These are phyloP conservation scores for Diospyros lotus DNA, from an alignment of 148 eudicot species.

Conservation along the genomic window DNA sequence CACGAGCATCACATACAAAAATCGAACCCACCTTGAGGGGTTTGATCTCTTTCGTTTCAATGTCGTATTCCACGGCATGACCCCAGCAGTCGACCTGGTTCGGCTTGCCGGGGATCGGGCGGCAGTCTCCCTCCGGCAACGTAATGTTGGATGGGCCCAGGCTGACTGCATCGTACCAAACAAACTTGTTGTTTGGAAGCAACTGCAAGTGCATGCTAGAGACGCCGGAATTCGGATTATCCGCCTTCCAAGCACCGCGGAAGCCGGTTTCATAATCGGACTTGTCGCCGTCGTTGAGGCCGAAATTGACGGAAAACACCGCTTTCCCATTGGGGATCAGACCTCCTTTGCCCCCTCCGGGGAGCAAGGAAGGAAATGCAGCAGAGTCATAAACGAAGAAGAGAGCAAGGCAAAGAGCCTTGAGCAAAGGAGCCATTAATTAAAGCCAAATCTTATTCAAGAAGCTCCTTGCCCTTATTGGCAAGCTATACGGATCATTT, in stretches of 20 bases:
- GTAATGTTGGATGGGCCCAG: conserved; percentile 47
- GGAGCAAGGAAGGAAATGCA: too few relatives aligned
- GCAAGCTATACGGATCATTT: too few relatives aligned
- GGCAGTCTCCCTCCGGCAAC: conserved; percentile 26
- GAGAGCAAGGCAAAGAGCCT: too few relatives aligned
- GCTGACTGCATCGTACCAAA: conserved; percentile 57
- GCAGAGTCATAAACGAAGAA: too few relatives aligned
- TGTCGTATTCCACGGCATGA: conserved; percentile 62
- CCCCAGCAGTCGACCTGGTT: conserved; percentile 48
- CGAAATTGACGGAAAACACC: neutral
- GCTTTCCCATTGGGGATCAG: too few relatives aligned
- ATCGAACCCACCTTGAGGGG: conserved; percentile 43
- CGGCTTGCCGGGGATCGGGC: conserved; percentile 12
- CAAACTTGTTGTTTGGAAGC: conserved; percentile 58
- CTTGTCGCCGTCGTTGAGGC: neutral
- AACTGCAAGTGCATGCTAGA: conserved; percentile 86
- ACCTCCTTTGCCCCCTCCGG: too few relatives aligned
- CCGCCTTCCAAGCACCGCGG: conserved; percentile 47
- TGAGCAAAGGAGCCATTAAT: too few relatives aligned
- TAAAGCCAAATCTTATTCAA: too few relatives aligned
- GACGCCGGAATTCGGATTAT: conserved; percentile 42
- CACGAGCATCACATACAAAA: too few relatives aligned
- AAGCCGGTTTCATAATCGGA: conserved; percentile 24
- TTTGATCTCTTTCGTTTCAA: conserved; percentile 28
- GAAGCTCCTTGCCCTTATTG: too few relatives aligned